Evolutionary conservation across 768 basidiomycete genomes (phyloP), one percentile per base, ranked within the genome.

Genomic region (Ramaria rubella): DNA sequence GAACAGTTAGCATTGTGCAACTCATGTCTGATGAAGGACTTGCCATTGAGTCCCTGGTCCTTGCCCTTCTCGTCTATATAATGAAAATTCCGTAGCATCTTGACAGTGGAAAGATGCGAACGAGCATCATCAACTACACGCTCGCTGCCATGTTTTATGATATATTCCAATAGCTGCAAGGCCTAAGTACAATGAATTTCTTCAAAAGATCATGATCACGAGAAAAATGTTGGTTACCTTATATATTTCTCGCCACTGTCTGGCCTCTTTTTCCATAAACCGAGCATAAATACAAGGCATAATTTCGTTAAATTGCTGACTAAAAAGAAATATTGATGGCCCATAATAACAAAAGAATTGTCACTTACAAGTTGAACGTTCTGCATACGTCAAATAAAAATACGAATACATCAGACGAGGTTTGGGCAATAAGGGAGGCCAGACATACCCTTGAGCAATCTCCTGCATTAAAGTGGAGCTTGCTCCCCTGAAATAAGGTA

Each of bases 31-130:
- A 33, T 8, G 24, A 30, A 7, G 59, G 27, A 54, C 73, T n/a
- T 60, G 93, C 94, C 93, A 64, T 99, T 99, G 64, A 96, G 80
- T 5, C 96, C 96, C 70, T 99, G 92, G 66, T 99, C 96, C 69
- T 99, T 98, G 49, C 92, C 94, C 73, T 95, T 95, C 61, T 98
- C 95, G 62, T 99, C 96, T 55, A 97, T 90, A 69, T 97, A 97
- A 68, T 98, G 95, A 73, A 99, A 99, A 65, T 87, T 96, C 57
- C 94, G 77, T 11, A 98, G 81, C 91, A 98, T 97, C 74, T 98
- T 98, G 64, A 99, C 79, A 19, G 94, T 95, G 26, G 92, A 87
- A 26, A 97, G 76, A 69, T 98, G 96, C 1, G 91, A 88, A 51
- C 96, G 81, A 1, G 95, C 91, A 70, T 99, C 96, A 67, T 99